A percentile compares a stretch with the other conserved stretches of the same genome.
Evolutionary conservation across 768 basidiomycete genomes (phyloP).

Genomic region (Leccinum incarnatum): DNA sequence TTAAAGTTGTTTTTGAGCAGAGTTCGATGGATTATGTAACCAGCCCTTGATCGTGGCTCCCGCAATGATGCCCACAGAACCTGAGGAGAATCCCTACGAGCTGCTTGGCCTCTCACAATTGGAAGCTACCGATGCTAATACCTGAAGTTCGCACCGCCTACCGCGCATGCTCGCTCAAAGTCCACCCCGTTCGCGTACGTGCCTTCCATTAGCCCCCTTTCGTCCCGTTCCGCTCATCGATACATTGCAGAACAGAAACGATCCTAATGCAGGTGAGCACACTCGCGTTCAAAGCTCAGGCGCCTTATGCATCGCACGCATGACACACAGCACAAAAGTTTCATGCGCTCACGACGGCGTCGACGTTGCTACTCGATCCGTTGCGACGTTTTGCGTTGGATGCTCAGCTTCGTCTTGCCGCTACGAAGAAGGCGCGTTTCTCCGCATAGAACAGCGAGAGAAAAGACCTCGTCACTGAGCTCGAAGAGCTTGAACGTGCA

Average conservation of each 20-base stretch:
- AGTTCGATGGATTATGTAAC: constrained; percentile 10
- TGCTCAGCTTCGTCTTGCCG: constrained; percentile 67
- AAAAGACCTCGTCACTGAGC: constrained; percentile 69
- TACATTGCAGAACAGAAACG: constrained; percentile 62
- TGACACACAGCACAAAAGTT: constrained; percentile 63
- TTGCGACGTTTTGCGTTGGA: constrained; percentile 75
- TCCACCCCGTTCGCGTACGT: constrained; percentile 82
- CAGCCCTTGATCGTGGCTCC: constrained; percentile 22
- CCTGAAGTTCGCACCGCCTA: constrained; percentile 75
- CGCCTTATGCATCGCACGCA: background rate
- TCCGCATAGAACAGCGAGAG: constrained; percentile 69
- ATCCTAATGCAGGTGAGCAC: constrained; percentile 66
- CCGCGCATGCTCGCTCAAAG: constrained; percentile 74
- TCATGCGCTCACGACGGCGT: constrained; percentile 79
- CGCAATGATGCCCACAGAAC: constrained; percentile 34
- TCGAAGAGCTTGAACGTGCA: constrained; percentile 79
- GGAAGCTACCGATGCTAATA: constrained; percentile 61
- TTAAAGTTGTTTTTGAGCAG: background rate
- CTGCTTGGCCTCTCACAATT: constrained; percentile 51
- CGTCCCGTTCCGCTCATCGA: constrained; percentile 12
- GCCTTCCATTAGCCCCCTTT: constrained; percentile 11
- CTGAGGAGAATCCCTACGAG: constrained; percentile 72
- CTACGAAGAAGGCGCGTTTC: constrained; percentile 68
- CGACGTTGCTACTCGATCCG: constrained; percentile 79
- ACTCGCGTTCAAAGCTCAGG: background rate